Base-by-base conservation (phyloP, 2,329 filamentous ascomycete species). In the Byssothecium circinans region DNA sequence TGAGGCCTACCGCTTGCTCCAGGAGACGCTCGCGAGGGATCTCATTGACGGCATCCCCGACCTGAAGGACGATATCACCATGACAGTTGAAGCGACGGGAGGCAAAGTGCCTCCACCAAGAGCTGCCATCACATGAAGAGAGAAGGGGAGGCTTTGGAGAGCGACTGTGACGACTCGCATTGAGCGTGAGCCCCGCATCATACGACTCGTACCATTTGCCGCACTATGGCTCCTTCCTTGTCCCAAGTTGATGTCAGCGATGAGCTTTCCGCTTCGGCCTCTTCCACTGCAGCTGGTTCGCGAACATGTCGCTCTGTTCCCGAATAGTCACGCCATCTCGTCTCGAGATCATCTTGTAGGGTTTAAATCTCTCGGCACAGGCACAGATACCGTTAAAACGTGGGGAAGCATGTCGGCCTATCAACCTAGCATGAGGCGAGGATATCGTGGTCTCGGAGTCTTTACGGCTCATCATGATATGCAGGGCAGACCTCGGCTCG, bases 11-110 rank as follows among this genome's bases (percentile, higher is more conserved):
- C 76, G 75, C 10, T 68, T 74, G 36, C 82, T 86, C 52, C 75
- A 80, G 48, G 79, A 85, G 64, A 76, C 83, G 33, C 68, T 85
- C 52, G 82, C 80, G 2, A 67, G 75, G 55, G 80, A 83, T 65
- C 79, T 85, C 65, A 76, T 76, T 46, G 75, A 75, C 45, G 81
- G 75, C 5, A 81, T 84, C 61, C 81, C 81, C 2, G 82, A 82
- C 40, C 75, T 81, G 57, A 70, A 70, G 42, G 72, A 71, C 25
- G 80, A 84, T 53, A 77, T 84, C 5, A 73, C 74, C 51, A 71
- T 71, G 42, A 74, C 82, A 10, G 67, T 83, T 37, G 67, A 72
- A 52, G 72, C 70, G 19, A 73, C 74, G 15, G 74, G 74, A 17
- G 73, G 75, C n/a, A 62, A 57, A n/a, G 45, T 69, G 15, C 50